These are phyloP conservation scores for Cladophialophora immunda DNA, from an alignment of 2,329 filamentous ascomycete species.

Conservation along the genomic window DNA sequence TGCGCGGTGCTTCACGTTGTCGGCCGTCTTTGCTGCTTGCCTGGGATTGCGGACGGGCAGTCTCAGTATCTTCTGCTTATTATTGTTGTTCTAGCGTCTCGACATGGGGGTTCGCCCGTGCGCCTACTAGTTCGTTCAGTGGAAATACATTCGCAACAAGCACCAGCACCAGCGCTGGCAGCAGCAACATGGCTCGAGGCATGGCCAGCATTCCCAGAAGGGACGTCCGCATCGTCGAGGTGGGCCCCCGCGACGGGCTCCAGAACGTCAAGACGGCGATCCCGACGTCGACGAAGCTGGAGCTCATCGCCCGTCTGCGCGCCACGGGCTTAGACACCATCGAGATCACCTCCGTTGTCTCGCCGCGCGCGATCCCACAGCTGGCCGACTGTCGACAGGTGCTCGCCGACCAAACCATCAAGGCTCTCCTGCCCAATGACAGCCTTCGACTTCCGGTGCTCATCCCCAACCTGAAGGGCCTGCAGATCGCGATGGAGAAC, in stretches of 20 bases:
- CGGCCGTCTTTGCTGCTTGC: neutral
- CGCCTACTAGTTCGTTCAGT: neutral
- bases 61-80: neutral
- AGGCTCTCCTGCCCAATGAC: neutral
- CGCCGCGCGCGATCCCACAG: constrained; percentile 86
- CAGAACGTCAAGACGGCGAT: constrained; percentile 83
- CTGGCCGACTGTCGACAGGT: constrained; percentile 55
- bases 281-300: constrained; percentile 75
- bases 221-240: constrained; percentile 74
- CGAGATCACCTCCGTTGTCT: constrained; percentile 83
- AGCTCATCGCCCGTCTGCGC: constrained; percentile 75
- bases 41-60: neutral
- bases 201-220: neutral
- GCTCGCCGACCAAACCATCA: constrained; percentile 20
- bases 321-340: constrained; percentile 75
- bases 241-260: constrained; percentile 84
- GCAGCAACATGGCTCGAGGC: neutral
- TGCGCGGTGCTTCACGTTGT: neutral
- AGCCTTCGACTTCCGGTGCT: constrained; percentile 50
- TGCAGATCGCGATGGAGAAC: constrained; percentile 65
- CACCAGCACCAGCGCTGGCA: too few relatives aligned
- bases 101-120: neutral
- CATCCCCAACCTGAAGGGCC: constrained; percentile 52
- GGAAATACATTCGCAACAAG: neutral
- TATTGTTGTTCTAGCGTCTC: neutral